phyloP scores from a whole-genome alignment of 2,329 filamentous ascomycete genomes.

The Teratosphaeria zuluensis region DNA sequence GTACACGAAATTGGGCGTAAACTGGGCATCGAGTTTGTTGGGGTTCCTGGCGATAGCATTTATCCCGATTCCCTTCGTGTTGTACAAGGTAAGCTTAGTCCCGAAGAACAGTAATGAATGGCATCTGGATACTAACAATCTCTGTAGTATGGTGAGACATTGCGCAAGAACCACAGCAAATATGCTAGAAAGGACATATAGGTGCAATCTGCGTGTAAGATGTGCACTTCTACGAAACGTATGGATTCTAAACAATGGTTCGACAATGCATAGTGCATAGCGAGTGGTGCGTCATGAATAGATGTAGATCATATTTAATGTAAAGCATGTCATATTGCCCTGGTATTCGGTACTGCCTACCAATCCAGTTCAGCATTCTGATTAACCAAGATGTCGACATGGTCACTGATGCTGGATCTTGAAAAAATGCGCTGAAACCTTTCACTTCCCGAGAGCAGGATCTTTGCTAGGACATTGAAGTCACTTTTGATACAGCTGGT shows the following conservation, averaged over 20 bases:
- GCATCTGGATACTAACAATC: not conserved
- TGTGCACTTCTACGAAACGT: not conserved
- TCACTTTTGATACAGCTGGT: not conserved
- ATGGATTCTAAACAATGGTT: not conserved
- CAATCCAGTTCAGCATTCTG: too few species aligned
- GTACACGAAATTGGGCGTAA: conserved; percentile 31
- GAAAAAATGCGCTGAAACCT: too few species aligned
- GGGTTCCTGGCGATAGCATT: conserved; percentile 35
- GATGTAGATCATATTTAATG: not conserved
- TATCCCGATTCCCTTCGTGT: conserved; percentile 37
- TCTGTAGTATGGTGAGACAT: conserved; percentile 27
- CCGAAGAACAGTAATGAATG: not conserved
- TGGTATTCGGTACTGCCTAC: not conserved
- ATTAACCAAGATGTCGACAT: too few species aligned
- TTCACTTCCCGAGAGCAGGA: too few species aligned
- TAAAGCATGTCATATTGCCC: not conserved
- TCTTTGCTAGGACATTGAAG: too few species aligned
- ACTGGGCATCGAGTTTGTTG: conserved; percentile 32
- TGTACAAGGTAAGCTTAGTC: conserved; percentile 27
- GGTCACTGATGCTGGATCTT: too few species aligned
- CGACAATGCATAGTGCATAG: not conserved
- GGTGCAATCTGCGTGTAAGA: not conserved
- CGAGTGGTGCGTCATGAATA: not conserved
- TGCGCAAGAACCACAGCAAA: conserved; percentile 32
- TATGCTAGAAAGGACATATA: conserved; percentile 30